Base-by-base conservation (phyloP, 768 basidiomycete species). In the Kwoniella shandongensis region DNA sequence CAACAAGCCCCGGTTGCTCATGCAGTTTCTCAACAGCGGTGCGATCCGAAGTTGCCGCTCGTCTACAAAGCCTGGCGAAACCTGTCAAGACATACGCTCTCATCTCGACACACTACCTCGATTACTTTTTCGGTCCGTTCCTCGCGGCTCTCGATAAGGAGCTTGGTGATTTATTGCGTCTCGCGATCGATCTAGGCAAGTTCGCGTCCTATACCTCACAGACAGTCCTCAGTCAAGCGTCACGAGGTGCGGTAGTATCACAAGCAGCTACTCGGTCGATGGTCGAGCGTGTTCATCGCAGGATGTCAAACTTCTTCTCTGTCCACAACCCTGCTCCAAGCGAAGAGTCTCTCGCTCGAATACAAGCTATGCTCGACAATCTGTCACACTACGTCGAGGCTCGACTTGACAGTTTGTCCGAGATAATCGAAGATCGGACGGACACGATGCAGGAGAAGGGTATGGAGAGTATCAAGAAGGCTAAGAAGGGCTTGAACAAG, bases 391-490 rank as follows among this genome's bases (percentile, higher is more conserved):
- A 46, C 35, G 36, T 55, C 40, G 41, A 55, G 20, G 15, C 20
- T 2, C 54, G 30, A 18, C 20, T 61, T 17, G 59, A 61, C 12
- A 38, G 46, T 10, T 25, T 54, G 11, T 39, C 57, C 6, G 44
- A 59, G n/a, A 15, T 30, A 13, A 27, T 59, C 26, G 54, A 50
- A 4, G 54, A 56, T 8, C 30, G 56, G 50, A 49, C 49, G n/a
- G 49, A 51, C 20, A 32, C 15, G 17, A 54, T 61, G 40, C 47
- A 56, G 11, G 59, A 60, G 25, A 60, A 51, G 29, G 42, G 59
- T 20, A 27, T 40, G 27, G 48, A 56, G 2, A 39, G 29, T 15
- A 42, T 61, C 12, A n/a, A 51, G 13, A 36, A 61, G 49, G 59
- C 59, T 7, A 55, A 42, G 27, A 44, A 36, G 23, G 59, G 59